phyloP scores from a whole-genome alignment of 495 filamentous ascomycete species.

The Sordaria brevicollis region DNA sequence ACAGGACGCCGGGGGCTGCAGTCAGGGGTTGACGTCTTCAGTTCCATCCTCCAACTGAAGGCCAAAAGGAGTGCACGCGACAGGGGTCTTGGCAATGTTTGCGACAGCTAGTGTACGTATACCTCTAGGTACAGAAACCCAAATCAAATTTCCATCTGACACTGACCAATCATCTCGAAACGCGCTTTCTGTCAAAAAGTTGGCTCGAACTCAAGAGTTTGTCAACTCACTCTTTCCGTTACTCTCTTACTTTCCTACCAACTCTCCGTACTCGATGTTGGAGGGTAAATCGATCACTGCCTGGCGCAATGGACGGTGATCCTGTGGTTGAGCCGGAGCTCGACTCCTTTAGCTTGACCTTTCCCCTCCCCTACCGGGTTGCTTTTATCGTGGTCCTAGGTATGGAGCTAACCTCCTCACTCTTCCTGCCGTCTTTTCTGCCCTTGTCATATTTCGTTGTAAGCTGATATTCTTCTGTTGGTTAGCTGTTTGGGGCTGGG shows the following conservation, averaged over 20 bases:
- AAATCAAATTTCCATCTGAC: not conserved
- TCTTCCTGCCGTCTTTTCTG: not conserved
- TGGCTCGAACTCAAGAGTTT: not conserved
- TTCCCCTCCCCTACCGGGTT: conserved; percentile 80
- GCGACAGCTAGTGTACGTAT: not conserved
- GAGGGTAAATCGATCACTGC: not conserved
- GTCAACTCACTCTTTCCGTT: conserved; percentile 1
- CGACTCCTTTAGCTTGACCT: conserved; percentile 72
- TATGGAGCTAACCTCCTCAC: conserved; percentile 35
- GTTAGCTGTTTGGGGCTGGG: conserved; percentile 85
- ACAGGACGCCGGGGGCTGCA: not conserved
- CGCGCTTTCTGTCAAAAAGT: not conserved
- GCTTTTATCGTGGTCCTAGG: conserved; percentile 71
- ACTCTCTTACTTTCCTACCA: conserved; percentile 6
- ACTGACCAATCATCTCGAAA: not conserved
- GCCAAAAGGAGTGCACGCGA: conserved; percentile 6
- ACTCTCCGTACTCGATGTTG: conserved; percentile 14
- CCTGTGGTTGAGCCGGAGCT: conserved; percentile 69
- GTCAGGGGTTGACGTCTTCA: conserved; percentile 12
- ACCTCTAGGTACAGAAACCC: too few relatives aligned
- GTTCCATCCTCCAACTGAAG: conserved; percentile 5
- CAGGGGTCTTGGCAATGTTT: not conserved
- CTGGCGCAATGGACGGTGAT: conserved; percentile 64
- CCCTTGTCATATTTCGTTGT: too few relatives aligned
- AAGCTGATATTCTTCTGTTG: conserved; percentile 9